These are phyloP conservation scores for Stephania yunnanensis DNA, from an alignment of 164 flowering plant genomes.

Conservation along the genomic window DNA sequence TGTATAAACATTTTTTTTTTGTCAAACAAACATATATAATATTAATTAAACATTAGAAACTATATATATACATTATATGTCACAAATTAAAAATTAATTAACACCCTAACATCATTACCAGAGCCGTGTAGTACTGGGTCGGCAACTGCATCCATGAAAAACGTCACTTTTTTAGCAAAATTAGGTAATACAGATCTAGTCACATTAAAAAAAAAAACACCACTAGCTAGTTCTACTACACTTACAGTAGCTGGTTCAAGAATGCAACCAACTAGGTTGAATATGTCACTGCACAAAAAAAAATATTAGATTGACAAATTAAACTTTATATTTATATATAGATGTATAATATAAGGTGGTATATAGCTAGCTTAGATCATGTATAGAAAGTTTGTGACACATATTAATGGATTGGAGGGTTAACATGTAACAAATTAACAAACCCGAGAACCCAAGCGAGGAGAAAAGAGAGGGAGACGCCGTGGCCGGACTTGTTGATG, in stretches of 20 bases:
- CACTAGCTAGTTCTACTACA: not conserved
- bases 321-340: not conserved
- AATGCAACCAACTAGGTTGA: slow-evolving; percentile 76
- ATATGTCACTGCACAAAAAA: slow-evolving; percentile 57
- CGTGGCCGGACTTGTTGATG: slow-evolving; percentile 73
- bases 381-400: too few species aligned
- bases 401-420: not conserved
- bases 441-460: slow-evolving; percentile 88
- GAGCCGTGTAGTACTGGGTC: slow-evolving; percentile 88
- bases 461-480: slow-evolving; percentile 76
- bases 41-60: not conserved
- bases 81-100: too few species aligned
- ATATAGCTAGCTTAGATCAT: too few species aligned
- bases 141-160: slow-evolving; percentile 64
- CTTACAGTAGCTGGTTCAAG: slow-evolving; percentile 93
- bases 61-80: too few species aligned
- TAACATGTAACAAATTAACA: not conserved
- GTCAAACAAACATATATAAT: not conserved
- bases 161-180: not conserved
- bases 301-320: not conserved
- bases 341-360: not conserved
- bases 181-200: too few species aligned
- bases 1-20: not conserved
- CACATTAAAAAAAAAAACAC: too few species aligned
- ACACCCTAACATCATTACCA: slow-evolving; percentile 34